A percentile compares a stretch with the other conserved stretches of the same genome.
phyloP scores from a whole-genome alignment of 2,329 filamentous ascomycete genomes.

The Ramichloridium luteum region DNA sequence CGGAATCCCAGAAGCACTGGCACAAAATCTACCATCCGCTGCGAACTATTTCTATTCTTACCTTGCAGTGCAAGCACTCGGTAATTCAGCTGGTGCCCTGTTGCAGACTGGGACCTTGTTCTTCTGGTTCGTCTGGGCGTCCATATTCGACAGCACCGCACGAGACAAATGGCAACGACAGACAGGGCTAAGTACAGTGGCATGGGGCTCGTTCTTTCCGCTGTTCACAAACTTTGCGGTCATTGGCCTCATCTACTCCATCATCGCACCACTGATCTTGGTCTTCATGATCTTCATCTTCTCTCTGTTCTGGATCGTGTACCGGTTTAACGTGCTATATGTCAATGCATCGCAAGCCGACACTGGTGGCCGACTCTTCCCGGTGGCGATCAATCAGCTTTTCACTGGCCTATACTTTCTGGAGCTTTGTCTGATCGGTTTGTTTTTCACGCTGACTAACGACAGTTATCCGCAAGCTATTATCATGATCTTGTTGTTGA shows the following conservation, averaged over 20 bases:
- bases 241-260: slow-evolving; percentile 73
- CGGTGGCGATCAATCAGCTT: slow-evolving; percentile 83
- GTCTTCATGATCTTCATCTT: slow-evolving; percentile 92
- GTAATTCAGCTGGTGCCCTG: slow-evolving; percentile 77
- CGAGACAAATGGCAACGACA: slow-evolving; percentile 76
- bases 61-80: slow-evolving; percentile 88
- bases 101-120: slow-evolving; percentile 70
- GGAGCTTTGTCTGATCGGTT: slow-evolving; percentile 76
- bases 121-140: slow-evolving; percentile 70
- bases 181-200: slow-evolving; percentile 61
- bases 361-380: slow-evolving; percentile 85
- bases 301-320: slow-evolving; percentile 79
- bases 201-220: slow-evolving; percentile 90
- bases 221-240: slow-evolving; percentile 95
- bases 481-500: slow-evolving; percentile 64
- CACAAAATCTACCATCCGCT: slow-evolving; percentile 67
- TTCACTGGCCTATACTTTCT: slow-evolving; percentile 93
- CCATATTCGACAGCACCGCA: slow-evolving; percentile 70
- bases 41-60: slow-evolving; percentile 98
- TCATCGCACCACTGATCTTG: slow-evolving; percentile 81
- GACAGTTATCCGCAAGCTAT: slow-evolving; percentile 66
- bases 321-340: slow-evolving; percentile 94
- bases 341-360: slow-evolving; percentile 82
- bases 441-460: slow-evolving; percentile 65
- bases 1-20: slow-evolving; percentile 59